Evolutionary conservation across 768 basidiomycete species (phyloP).

Genomic region (Tremella yokohamensis): DNA sequence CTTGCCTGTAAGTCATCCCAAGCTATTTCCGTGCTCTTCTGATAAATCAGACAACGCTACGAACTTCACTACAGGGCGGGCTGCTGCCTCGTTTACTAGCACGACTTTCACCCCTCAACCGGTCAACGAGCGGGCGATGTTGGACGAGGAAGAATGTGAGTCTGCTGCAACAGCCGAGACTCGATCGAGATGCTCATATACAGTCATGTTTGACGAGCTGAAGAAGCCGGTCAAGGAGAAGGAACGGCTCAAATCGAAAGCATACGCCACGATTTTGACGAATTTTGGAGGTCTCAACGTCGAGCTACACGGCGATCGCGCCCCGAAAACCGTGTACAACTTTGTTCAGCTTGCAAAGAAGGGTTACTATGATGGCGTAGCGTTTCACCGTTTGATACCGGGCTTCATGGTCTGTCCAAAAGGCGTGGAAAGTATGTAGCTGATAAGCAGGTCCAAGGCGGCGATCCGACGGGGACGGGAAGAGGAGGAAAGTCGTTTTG

Average conservation of each 20-base stretch:
- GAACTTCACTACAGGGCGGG: conserved; percentile 62
- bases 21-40: neutral
- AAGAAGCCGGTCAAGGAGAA: conserved; percentile 81
- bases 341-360: conserved; percentile 87
- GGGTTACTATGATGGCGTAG: conserved; percentile 82
- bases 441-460: conserved; percentile 82
- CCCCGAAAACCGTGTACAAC: conserved; percentile 98
- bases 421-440: neutral
- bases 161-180: neutral
- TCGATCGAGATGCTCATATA: conserved; percentile 7
- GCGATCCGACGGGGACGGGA: conserved; percentile 94
- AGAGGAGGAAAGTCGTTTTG: conserved; percentile 87
- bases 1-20: conserved; percentile 33
- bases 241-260: conserved; percentile 82
- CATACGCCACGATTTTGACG: conserved; percentile 93
- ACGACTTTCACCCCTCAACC: conserved; percentile 80
- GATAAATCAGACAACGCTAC: conserved; percentile 54
- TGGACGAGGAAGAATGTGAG: conserved; percentile 88
- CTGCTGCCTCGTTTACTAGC: conserved; percentile 89
- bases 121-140: conserved; percentile 72
- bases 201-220: conserved; percentile 91
- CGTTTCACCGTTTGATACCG: conserved; percentile 90
- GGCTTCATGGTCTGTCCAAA: conserved; percentile 76
- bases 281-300: conserved; percentile 76
- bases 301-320: conserved; percentile 60